Evolutionary conservation across 2,329 filamentous ascomycete species (phyloP), one percentile per base, ranked within the genome.

Genomic region (Xylaria multiplex): DNA sequence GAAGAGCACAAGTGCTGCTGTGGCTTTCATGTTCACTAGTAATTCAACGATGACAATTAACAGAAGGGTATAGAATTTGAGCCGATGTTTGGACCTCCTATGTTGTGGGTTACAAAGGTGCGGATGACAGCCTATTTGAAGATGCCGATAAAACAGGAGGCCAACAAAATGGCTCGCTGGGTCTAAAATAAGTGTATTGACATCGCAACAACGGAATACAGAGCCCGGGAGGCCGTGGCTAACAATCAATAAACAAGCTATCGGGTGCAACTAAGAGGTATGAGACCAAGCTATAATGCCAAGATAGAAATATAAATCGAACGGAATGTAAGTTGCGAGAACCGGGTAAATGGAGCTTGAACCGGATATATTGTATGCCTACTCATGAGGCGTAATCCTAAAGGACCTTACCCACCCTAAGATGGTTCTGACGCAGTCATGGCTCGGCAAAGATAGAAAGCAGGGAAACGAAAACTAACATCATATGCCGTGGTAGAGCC

Each of bases 21-120:
- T 46, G 40, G 63, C 46, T 48, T 69, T 70, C 71, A 75, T 75
- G 54, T 70, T 74, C 1, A 9, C 48, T n/a, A 55, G 30, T 6
- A 48, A 59, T 24, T 27, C 22, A n/a, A 13, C 2, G 24, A 42
- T 30, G 27, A 57, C 19, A 4, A 13, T 32, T 27, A 13, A 14
- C 32, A 3, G 57, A 49, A 22, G 22, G 40, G 19, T n/a, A 42
- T 27, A 43, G 14, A 19, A 37, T 32, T 37, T 13, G 32, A 30
- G 22, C 27, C 48, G 19, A 62, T 30, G 19, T 19, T 19, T 19
- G 40, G 32, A 40, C 6, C 4, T 16, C 13, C 7, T 54, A 55
- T 53, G 30, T 35, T 35, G 6, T 6, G 11, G 50, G 11, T 52
- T 42, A n/a, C 37, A 30, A 43, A 5, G 27, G 27, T 55, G 40